Evolutionary conservation across 169 alveolate species (phyloP), one percentile per base, ranked within the genome.

Genomic region (Babesia gibsoni): DNA sequence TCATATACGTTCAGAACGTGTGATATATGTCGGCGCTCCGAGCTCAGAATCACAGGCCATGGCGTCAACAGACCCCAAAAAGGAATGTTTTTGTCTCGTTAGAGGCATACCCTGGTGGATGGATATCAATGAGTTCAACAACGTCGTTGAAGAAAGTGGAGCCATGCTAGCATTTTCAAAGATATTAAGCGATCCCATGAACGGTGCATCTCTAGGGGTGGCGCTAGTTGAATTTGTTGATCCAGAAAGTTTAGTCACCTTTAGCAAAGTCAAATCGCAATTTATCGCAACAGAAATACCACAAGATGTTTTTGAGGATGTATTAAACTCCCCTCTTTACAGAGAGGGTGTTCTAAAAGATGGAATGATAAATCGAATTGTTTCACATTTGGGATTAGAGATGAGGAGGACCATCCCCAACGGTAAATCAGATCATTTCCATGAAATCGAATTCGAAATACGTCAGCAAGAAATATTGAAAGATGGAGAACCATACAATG

Each of bases 1-100:
- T 41, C 20, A 67, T 18, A 3, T 7, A 27, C 25, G 7, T 12
- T 36, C 73, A 77, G 86, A 77, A 23, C 83, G 86, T 4, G 52
- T 54, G 16, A 52, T 59, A 22, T 77, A 66, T 37, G 68, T 67
- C 18, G 86, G 86, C 4, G 86, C 86, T 10, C 86, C 86, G 4
- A 66, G 52, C 42, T 58, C 77, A 23, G 84, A 56, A 18, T 39
- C 67, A 37, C 52, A 30, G 22, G 72, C 72, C 18, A 61, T 61
- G 72, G 72, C 72, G 29, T 54, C 74, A 37, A 39, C 30, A 20
- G 35, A 39, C 30, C 82, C 75, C 0, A 67, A 67, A 35, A 77
- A 63, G 23, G 86, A 67, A 42, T 77, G 57, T n/a, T 77, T 67
- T 37, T 72, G 70, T 18, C 42, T 77, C 33, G 67, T 77, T 8